Conservation (phyloP, 768 basidiomycete species). For the Tulasnella sp. region DNA sequence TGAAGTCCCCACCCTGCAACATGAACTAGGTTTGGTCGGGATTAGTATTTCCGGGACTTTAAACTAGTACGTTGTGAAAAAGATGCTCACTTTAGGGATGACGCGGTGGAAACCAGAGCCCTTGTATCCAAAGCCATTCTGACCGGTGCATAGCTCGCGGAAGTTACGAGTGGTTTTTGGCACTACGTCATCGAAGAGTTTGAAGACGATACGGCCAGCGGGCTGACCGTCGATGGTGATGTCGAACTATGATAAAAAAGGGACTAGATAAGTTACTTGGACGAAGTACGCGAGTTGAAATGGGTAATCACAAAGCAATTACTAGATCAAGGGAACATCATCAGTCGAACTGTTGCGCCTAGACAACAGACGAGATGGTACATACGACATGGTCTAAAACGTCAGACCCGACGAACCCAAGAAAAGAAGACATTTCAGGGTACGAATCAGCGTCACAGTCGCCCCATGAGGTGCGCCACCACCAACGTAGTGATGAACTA, state of each 20-base stretch:
- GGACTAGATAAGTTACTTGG: not conserved
- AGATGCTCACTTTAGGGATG: slow-evolving; percentile 31
- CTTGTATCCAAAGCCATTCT: slow-evolving; percentile 34
- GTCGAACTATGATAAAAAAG: slow-evolving; percentile 29
- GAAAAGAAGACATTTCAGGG: no score
- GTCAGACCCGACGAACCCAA: no score
- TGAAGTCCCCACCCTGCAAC: slow-evolving; percentile 39
- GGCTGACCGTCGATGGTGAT: slow-evolving; percentile 34
- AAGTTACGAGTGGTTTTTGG: slow-evolving; percentile 77
- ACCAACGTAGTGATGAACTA: no score
- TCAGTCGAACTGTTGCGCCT: not conserved
- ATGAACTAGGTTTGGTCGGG: slow-evolving; percentile 31
- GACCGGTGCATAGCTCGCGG: slow-evolving; percentile 53
- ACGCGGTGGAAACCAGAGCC: slow-evolving; percentile 35
- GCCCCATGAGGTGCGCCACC: no score
- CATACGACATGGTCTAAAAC: not conserved
- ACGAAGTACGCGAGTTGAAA: not conserved
- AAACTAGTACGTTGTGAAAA: slow-evolving; percentile 21
- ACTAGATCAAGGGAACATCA: not conserved
- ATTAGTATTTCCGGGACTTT: not conserved
- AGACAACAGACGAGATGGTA: not conserved
- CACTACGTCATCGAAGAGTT: slow-evolving; percentile 72
- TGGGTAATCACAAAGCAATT: not conserved
- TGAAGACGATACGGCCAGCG: slow-evolving; percentile 59
- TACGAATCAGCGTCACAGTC: no score